Evolutionary conservation across 805 yeast genomes (phyloP).

Genomic region (Phaffomyces antillensis): DNA sequence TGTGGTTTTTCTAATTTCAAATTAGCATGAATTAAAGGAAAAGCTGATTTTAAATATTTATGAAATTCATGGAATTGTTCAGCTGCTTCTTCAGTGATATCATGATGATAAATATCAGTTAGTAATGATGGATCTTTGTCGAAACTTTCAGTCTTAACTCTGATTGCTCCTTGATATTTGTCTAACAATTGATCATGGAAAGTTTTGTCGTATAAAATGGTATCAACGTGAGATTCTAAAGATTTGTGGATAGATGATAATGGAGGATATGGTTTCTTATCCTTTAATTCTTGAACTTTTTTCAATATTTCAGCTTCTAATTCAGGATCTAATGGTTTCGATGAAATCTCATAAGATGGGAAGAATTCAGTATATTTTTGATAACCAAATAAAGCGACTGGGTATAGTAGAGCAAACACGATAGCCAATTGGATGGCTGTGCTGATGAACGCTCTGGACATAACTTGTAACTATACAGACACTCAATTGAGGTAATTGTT

Average conservation of each 20-base stretch:
- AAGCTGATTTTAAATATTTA: conserved; percentile 43
- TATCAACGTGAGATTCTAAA: not conserved
- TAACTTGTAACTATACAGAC: no score
- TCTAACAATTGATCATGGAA: conserved; percentile 2
- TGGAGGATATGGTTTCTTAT: conserved; percentile 1
- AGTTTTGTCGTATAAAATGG: conserved; percentile 1
- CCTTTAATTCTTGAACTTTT: conserved; percentile 1
- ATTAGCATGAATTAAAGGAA: conserved; percentile 45
- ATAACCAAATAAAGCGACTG: not conserved
- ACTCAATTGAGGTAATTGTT: not conserved
- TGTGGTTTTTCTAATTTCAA: conserved; percentile 51
- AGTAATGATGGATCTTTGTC: not conserved
- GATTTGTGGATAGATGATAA: not conserved
- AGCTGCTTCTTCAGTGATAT: conserved; percentile 1
- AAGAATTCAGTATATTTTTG: not conserved
- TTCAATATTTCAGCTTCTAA: not conserved
- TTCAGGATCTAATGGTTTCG: not conserved
- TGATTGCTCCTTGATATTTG: conserved; percentile 7
- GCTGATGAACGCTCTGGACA: not conserved
- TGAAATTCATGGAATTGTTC: conserved; percentile 33
- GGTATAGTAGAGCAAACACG: not conserved
- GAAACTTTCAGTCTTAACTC: conserved; percentile 4
- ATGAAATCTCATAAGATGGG: not conserved
- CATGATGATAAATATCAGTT: not conserved
- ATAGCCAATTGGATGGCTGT: not conserved